phyloP scores from a whole-genome alignment of 2,329 filamentous ascomycete species.

The Emmonsia crescens region DNA sequence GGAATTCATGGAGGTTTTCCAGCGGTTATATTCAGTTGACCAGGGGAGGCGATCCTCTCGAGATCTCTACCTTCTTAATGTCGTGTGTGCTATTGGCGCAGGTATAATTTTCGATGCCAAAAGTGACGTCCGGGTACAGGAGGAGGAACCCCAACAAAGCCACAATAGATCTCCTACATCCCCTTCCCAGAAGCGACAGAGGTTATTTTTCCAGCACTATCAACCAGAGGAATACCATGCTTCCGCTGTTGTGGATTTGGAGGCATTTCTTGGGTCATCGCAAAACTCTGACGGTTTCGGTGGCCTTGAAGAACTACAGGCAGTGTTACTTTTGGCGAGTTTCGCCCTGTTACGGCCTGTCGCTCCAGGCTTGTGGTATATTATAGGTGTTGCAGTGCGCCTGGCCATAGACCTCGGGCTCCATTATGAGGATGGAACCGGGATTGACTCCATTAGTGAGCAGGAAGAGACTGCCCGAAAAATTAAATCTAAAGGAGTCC shows the following conservation, averaged over 20 bases:
- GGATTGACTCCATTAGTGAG: slow-evolving; percentile 42
- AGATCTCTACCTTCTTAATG: slow-evolving; percentile 90
- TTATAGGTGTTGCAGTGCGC: slow-evolving; percentile 84
- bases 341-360: slow-evolving; percentile 87
- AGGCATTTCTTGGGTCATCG: slow-evolving; percentile 65
- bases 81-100: slow-evolving; percentile 91
- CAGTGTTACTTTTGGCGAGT: slow-evolving; percentile 79
- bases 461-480: slow-evolving; percentile 20
- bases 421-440: slow-evolving; percentile 79
- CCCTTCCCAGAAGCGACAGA: slow-evolving; percentile 38
- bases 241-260: slow-evolving; percentile 82
- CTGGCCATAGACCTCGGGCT: slow-evolving; percentile 84
- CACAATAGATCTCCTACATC: slow-evolving; percentile 16
- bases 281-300: slow-evolving; percentile 56
- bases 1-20: slow-evolving; percentile 83
- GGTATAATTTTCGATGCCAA: slow-evolving; percentile 69
- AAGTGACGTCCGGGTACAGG: slow-evolving; percentile 13
- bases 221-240: slow-evolving; percentile 96
- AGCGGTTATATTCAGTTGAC: slow-evolving; percentile 63
- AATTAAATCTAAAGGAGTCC: slow-evolving; percentile 7
- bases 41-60: slow-evolving; percentile 58
- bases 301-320: slow-evolving; percentile 85
- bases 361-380: slow-evolving; percentile 92
- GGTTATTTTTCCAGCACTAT: slow-evolving; percentile 47
- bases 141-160: not conserved